Evolutionary conservation across 352 stramenopile species (phyloP).

Genomic region (Globisporangium solare): DNA sequence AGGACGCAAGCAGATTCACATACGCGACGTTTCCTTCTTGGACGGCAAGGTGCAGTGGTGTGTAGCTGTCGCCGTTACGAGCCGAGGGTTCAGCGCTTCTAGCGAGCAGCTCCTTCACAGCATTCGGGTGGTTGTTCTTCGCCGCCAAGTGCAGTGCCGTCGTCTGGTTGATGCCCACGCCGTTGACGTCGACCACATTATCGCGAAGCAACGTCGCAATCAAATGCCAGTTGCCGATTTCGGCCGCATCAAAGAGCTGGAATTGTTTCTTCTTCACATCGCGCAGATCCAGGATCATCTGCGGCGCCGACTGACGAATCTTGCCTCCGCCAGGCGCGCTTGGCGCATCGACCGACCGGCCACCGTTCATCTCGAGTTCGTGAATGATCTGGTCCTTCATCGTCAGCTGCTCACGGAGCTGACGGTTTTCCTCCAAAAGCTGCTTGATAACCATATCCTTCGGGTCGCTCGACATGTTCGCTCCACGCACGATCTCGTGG

Average conservation of each 20-base stretch:
- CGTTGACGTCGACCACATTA: slow-evolving; percentile 85
- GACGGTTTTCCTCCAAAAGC: slow-evolving; percentile 74
- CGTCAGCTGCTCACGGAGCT: slow-evolving; percentile 70
- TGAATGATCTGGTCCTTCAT: slow-evolving; percentile 85
- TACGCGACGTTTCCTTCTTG: slow-evolving; percentile 68
- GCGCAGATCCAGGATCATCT: slow-evolving; percentile 80
- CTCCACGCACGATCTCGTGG: slow-evolving; percentile 80
- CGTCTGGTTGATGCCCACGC: slow-evolving; percentile 83
- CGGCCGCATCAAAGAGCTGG: slow-evolving; percentile 79
- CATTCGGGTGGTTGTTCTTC: slow-evolving; percentile 72
- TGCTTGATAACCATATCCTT: slow-evolving; percentile 88
- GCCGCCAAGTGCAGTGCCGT: slow-evolving; percentile 74
- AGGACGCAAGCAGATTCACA: slow-evolving; percentile 4
- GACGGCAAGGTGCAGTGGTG: slow-evolving; percentile 69
- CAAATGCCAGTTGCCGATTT: slow-evolving; percentile 81
- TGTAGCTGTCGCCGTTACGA: slow-evolving; percentile 79
- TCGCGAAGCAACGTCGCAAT: slow-evolving; percentile 76
- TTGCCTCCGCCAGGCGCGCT: slow-evolving; percentile 24
- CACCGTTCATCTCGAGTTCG: slow-evolving; percentile 72
- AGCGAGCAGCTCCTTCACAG: slow-evolving; percentile 67
- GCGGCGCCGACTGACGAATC: slow-evolving; percentile 47
- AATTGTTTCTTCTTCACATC: slow-evolving; percentile 89
- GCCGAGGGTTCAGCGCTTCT: slow-evolving; percentile 60
- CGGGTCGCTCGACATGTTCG: slow-evolving; percentile 73
- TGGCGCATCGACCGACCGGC: slow-evolving; percentile 20